Percentiles rank a stretch among this genome's conserved stretches.
phyloP scores from a whole-genome alignment of 805 yeast genomes.

The Hanseniaspora thailandica region DNA sequence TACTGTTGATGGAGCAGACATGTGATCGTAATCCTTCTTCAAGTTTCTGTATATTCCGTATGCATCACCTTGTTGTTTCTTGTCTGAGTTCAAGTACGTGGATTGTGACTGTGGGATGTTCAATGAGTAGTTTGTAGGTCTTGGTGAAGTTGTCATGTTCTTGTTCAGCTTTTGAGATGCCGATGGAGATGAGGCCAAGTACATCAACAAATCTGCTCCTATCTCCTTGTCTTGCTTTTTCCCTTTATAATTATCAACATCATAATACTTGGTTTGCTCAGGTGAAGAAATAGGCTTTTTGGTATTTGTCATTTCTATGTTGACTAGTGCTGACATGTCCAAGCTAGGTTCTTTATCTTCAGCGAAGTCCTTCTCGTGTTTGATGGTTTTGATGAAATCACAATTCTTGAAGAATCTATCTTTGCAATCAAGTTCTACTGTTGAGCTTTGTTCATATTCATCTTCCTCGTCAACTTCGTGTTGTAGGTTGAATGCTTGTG shows the following conservation, averaged over 20 bases:
- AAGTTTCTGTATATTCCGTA: not conserved
- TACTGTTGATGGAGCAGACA: slow-evolving; percentile 7
- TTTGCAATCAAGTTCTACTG: slow-evolving; percentile 8
- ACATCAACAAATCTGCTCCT: slow-evolving; percentile 30
- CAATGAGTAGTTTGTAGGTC: not conserved
- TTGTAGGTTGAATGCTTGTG: not conserved
- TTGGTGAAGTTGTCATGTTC: not conserved
- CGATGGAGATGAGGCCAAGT: slow-evolving; percentile 29
- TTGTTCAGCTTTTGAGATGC: slow-evolving; percentile 9
- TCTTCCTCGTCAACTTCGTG: not conserved
- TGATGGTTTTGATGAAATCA: not conserved
- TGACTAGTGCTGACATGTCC: slow-evolving; percentile 54
- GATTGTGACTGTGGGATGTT: slow-evolving; percentile 7
- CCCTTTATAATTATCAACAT: not conserved
- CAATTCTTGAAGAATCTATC: slow-evolving; percentile 10
- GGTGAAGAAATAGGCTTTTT: not conserved
- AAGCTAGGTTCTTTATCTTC: slow-evolving; percentile 19
- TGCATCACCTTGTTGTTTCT: not conserved
- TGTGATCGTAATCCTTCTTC: not conserved
- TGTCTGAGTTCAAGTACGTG: not conserved
- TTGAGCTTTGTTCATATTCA: not conserved
- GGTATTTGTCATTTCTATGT: not conserved
- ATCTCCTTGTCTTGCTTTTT: slow-evolving; percentile 19
- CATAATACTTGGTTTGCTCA: not conserved
- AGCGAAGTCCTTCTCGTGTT: not conserved